Evolutionary conservation across 108 stramenopile genomes (phyloP), one percentile per base, ranked within the genome.

Genomic region (Cyclotella choctawhatcheeana): DNA sequence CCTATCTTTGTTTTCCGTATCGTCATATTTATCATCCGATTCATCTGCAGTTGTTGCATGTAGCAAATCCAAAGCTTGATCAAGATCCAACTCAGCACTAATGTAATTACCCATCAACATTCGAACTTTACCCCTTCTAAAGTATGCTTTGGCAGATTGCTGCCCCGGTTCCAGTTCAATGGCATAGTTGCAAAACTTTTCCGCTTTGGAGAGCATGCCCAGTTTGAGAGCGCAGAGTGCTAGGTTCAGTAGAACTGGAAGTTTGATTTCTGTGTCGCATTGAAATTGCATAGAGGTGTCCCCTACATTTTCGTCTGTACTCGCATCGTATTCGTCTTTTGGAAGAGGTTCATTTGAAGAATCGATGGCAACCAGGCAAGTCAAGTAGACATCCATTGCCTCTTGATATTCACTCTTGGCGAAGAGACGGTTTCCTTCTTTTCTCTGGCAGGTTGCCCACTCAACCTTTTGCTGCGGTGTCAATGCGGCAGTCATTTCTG

Each of bases 321-420:
- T 12, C 18, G 12, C 5, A 43, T 75, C 18, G 14, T 70, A 66
- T 20, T 58, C 44, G 18, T 14, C 20, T 2, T 48, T 64, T 52
- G 37, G 17, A 17, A 25, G 13, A 1, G 52, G 5, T 21, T 64
- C 6, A 20, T 27, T 24, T 7, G 35, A 31, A 13, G 51, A 8
- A 24, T 82, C 77, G 52, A 84, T 86, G 34, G 87, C 89, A 18
- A 94, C 89, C 26, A 95, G 69, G 70, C 90, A 91, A 6, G 94
- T 93, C 69, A 93, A 80, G 68, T 95, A 95, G 14, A 93, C 82
- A 64, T 95, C 92, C 85, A 95, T 93, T 17, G 94, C 94, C 14
- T 84, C 84, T 55, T 53, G 65, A 53, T 89, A 95, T 1, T 90
- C 81, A 17, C 85, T 78, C 2, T 54, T 22, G 2, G 66, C 55